Evolutionary conservation across 331 rosid genomes (phyloP).

Genomic region (Cydonia oblonga): DNA sequence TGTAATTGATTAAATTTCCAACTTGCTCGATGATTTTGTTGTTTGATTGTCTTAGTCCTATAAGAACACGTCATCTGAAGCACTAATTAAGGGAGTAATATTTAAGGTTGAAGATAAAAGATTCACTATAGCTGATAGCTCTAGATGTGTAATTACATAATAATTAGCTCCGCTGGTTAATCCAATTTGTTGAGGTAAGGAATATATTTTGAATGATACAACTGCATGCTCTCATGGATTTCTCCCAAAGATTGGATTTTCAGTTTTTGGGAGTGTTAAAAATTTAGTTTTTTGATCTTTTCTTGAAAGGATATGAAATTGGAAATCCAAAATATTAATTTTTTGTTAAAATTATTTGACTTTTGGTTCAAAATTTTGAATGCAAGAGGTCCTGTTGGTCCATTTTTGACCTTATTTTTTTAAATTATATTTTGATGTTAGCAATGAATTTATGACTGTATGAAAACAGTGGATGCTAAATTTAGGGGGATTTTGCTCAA

Average conservation of each 20-base stretch:
- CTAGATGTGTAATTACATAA: no score
- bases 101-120: no score
- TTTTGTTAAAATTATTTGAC: neutral
- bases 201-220: no score
- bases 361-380: neutral
- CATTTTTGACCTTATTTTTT: neutral
- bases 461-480: no score
- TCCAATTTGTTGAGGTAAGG: no score
- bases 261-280: neutral
- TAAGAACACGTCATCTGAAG: neutral
- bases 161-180: no score
- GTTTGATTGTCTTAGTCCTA: neutral
- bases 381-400: neutral
- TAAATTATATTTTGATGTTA: neutral
- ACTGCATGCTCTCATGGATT: no score
- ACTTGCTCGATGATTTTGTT: neutral
- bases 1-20: neutral
- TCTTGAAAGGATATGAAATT: neutral
- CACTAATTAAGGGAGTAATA: no score
- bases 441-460: neutral
- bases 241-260: neutral
- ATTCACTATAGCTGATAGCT: no score
- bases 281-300: neutral
- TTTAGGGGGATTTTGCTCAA: neutral
- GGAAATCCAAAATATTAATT: neutral